phyloP scores from a whole-genome alignment of 2,329 filamentous ascomycete genomes.

The Canariomyces notabilis region DNA sequence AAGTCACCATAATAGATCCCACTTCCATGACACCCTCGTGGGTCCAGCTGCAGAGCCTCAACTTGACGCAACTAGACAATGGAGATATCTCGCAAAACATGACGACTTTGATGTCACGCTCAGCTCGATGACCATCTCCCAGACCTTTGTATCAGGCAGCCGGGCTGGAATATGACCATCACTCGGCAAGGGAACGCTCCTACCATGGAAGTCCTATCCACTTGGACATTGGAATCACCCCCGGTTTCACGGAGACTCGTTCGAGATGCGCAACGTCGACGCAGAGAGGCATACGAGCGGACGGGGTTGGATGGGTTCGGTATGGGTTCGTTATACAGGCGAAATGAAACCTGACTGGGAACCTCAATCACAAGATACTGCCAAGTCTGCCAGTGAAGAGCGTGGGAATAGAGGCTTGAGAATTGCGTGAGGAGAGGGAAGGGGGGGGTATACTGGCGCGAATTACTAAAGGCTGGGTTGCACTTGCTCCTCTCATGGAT shows the following conservation, averaged over 20 bases:
- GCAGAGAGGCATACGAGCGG: conserved; percentile 19
- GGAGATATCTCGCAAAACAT: conserved; percentile 7
- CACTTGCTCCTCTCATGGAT: no score
- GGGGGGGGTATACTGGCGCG: no score
- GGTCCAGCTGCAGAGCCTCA: conserved; percentile 18
- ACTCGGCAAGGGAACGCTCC: conserved; percentile 13
- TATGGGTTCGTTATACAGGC: conserved; percentile 24
- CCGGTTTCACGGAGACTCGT: conserved; percentile 21
- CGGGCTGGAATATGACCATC: conserved; percentile 16
- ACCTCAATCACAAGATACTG: no score
- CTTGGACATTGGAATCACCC: conserved; percentile 19
- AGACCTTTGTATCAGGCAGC: conserved; percentile 11
- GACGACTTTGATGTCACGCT: conserved; percentile 14
- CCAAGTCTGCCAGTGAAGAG: no score
- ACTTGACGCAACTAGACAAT: conserved; percentile 17
- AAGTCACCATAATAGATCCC: conserved; percentile 14
- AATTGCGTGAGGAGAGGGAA: no score
- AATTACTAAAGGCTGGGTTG: no score
- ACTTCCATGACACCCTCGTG: conserved; percentile 18
- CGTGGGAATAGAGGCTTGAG: no score
- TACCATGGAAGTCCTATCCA: conserved; percentile 15
- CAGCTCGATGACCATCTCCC: conserved; percentile 18
- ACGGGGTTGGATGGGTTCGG: conserved; percentile 23
- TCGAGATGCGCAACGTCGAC: conserved; percentile 27
- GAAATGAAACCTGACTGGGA: no score